A percentile compares a stretch with the other conserved stretches of the same genome.
Evolutionary conservation across 345 rosid genomes (phyloP).

Genomic region (Acer negundo): DNA sequence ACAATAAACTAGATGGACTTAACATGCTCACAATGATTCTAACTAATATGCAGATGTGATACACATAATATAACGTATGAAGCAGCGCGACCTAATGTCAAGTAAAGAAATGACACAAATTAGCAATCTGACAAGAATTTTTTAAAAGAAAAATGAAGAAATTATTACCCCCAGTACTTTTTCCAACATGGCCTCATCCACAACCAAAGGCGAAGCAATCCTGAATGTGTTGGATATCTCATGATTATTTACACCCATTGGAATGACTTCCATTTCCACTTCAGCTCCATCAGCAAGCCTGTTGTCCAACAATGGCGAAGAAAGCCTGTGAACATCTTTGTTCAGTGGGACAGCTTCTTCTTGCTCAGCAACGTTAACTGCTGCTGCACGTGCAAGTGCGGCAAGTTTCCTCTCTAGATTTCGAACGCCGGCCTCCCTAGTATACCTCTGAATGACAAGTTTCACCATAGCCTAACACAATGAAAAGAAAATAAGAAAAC

Average conservation of each 20-base stretch:
- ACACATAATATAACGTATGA: not conserved
- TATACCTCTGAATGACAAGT: constrained; percentile 86
- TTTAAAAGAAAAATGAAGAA: not conserved
- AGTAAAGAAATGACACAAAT: constrained; percentile 12
- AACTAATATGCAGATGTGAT: not conserved
- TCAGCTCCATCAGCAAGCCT: constrained; percentile 91
- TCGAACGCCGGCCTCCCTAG: constrained; percentile 98
- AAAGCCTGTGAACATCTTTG: constrained; percentile 72
- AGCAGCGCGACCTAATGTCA: not conserved
- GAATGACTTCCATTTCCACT: constrained; percentile 98
- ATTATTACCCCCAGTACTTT: constrained; percentile 86
- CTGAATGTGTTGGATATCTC: constrained; percentile 71
- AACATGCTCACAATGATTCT: not conserved
- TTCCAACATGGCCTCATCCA: constrained; percentile 89
- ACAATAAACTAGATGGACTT: not conserved
- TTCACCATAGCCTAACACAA: constrained; percentile 72
- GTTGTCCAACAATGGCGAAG: constrained; percentile 78
- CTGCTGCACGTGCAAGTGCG: constrained; percentile 98
- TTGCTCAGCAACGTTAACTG: constrained; percentile 86
- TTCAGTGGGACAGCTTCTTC: constrained; percentile 74
- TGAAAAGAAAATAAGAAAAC: not conserved
- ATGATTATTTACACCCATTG: constrained; percentile 79
- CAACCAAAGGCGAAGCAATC: constrained; percentile 69
- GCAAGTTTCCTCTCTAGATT: constrained; percentile 89
- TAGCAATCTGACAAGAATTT: not conserved